Evolutionary conservation across 2,329 filamentous ascomycete genomes (phyloP).

Genomic region (Nothopassalora personata): DNA sequence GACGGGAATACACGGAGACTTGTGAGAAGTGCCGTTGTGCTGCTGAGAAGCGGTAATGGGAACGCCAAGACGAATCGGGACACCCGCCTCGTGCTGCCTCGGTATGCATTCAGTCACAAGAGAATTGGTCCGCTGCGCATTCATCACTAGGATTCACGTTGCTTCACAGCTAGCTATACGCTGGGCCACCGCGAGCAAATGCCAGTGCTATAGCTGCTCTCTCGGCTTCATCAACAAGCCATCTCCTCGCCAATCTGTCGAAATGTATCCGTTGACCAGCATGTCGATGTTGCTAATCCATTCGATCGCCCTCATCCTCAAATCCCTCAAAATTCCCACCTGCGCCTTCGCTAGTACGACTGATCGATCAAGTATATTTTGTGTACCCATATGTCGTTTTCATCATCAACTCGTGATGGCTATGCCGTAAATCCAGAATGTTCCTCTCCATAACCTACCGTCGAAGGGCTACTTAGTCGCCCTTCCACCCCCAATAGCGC

Average conservation of each 20-base stretch:
- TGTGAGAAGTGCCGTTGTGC: too few relatives aligned
- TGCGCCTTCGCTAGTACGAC: slow-evolving; percentile 4
- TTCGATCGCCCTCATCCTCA: neutral
- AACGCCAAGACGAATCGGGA: neutral
- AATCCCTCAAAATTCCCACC: neutral
- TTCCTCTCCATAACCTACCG: neutral
- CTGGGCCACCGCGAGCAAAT: neutral
- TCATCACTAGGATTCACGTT: too few relatives aligned
- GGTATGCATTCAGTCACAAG: neutral
- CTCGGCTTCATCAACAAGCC: neutral
- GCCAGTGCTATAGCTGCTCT: neutral
- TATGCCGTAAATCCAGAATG: slow-evolving; percentile 1
- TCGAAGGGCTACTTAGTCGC: slow-evolving; percentile 8
- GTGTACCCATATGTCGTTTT: neutral
- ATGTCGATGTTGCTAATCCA: neutral
- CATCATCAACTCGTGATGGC: slow-evolving; percentile 2
- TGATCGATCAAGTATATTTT: slow-evolving; percentile 2
- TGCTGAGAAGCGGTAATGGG: too few relatives aligned
- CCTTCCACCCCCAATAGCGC: slow-evolving; percentile 18
- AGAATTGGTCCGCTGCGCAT: too few relatives aligned
- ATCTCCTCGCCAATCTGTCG: neutral
- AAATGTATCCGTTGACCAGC: neutral
- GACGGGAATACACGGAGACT: too few relatives aligned
- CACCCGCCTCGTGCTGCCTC: neutral
- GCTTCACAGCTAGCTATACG: too few relatives aligned